Evolutionary conservation across 495 filamentous ascomycete species (phyloP), one percentile per base, ranked within the genome.

Genomic region (Penicillium paxilli): DNA sequence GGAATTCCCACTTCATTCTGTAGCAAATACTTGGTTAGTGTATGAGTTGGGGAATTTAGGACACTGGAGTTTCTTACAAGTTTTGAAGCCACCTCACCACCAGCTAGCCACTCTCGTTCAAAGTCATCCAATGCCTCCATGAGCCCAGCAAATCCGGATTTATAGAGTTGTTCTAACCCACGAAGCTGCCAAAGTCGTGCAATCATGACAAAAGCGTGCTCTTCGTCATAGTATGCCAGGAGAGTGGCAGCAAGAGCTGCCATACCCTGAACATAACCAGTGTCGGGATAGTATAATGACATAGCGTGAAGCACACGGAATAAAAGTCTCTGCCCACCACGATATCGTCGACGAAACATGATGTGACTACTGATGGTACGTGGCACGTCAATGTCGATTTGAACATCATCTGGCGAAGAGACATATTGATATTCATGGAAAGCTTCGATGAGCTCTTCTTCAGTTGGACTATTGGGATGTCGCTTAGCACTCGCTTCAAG

Each of bases 261-360:
- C 94, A 99, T 99, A 30, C 94, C 94, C 68, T 99, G 94, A 4
- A 99, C 94, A 70, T 99, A 99, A 2, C 94, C 93, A 3, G 89
- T 90, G 10, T 88, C 89, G 1, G 92, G 92, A 60, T 91, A 94
- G 64, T 96, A 92, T 14, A 99, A 80, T 7, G 88, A 93, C 67
- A 99, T 81, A 53, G 89, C 85, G 67, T 98, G 94, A 17, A 99
- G 79, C 7, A 97, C 91, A 19, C 94, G 83, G 72, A 99, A 99
- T 5, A 99, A 79, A 20, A 98, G 77, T 42, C 94, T 83, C 68
- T 99, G 94, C 2, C 92, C 92, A 50, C 87, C 88, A 10, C 92
- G 86, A 75, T 99, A 99, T 25, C 95, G 80, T 49, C 85, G 81
- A 20, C 94, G 85, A 65, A 99, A 99, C 95, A 99, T 96, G 63